Conservation (phyloP, 345 rosid genomes). For the Aethionema arabicum region DNA sequence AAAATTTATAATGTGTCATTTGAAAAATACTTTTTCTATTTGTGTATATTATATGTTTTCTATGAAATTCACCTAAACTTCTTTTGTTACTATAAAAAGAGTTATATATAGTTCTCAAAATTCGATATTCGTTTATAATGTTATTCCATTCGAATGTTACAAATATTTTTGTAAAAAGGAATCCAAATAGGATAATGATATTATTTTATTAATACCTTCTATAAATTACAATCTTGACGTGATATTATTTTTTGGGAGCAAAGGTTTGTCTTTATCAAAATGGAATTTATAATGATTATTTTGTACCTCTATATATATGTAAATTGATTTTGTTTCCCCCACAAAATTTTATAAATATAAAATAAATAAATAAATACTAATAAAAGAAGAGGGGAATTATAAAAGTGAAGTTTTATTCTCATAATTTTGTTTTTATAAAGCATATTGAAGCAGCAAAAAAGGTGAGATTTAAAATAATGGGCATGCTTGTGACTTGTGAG, state of each 20-base stretch:
- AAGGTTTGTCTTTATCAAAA: slow-evolving; percentile 49
- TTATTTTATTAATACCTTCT: too few species aligned
- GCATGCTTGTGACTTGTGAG: slow-evolving; percentile 60
- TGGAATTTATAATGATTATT: slow-evolving; percentile 56
- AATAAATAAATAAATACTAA: slow-evolving; percentile 11
- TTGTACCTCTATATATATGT: slow-evolving; percentile 52
- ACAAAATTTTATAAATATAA: slow-evolving; percentile 42
- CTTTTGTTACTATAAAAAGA: too few species aligned
- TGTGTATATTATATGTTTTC: too few species aligned
- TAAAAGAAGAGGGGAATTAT: slow-evolving; percentile 44
- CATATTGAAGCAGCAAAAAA: slow-evolving; percentile 62
- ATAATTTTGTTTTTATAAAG: slow-evolving; percentile 58
- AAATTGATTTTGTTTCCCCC: slow-evolving; percentile 88
- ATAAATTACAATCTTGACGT: slow-evolving; percentile 21
- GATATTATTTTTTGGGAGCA: slow-evolving; percentile 36
- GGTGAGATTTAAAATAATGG: slow-evolving; percentile 62
- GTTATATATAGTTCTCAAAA: too few species aligned
- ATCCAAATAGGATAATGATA: too few species aligned
- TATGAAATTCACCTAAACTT: too few species aligned
- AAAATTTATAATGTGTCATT: too few species aligned
- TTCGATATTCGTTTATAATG: too few species aligned
- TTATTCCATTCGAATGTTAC: too few species aligned
- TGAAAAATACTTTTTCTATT: too few species aligned
- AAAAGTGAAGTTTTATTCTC: slow-evolving; percentile 46
- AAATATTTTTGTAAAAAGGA: too few species aligned